Conservation (phyloP, 192 early-diverging fungal genomes). For the Mortierella antarctica region DNA sequence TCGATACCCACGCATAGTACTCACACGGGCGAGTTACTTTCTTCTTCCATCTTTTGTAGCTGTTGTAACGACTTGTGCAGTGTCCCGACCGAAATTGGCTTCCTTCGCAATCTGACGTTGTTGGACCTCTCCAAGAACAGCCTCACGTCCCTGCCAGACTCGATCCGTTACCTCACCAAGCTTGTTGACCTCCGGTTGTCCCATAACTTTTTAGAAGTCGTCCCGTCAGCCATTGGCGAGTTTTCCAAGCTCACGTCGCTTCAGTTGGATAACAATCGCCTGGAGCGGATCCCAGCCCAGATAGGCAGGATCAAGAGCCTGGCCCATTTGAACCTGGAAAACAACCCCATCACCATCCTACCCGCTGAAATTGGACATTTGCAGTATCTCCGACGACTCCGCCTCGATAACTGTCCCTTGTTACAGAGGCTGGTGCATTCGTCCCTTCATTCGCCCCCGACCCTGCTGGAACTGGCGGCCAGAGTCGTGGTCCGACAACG, state of each 20-base stretch:
- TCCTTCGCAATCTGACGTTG: constrained; percentile 71
- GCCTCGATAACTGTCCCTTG: constrained; percentile 64
- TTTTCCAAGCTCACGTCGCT: constrained; percentile 75
- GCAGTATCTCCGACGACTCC: constrained; percentile 69
- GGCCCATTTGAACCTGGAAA: constrained; percentile 67
- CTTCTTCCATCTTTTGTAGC: constrained; percentile 44
- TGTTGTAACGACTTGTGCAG: constrained; percentile 78
- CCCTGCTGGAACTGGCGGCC: constrained; percentile 81
- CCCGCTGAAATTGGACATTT: constrained; percentile 79
- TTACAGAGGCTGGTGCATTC: constrained; percentile 52
- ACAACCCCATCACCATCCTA: constrained; percentile 72
- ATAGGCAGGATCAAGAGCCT: constrained; percentile 70
- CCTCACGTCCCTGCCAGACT: constrained; percentile 71
- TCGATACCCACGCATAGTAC: neutral
- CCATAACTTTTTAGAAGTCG: constrained; percentile 66
- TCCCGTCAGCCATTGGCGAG: constrained; percentile 69
- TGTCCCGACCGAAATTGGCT: constrained; percentile 80
- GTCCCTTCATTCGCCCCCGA: constrained; percentile 62
- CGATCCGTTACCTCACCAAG: constrained; percentile 71
- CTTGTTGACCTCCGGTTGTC: constrained; percentile 72
- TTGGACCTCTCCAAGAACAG: constrained; percentile 76
- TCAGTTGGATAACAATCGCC: constrained; percentile 65
- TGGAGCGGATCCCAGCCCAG: constrained; percentile 69
- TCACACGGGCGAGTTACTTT: neutral
- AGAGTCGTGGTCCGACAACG: constrained; percentile 73